Conservation (phyloP, 2,329 filamentous ascomycete species). For the Neoscytalidium dimidiatum region DNA sequence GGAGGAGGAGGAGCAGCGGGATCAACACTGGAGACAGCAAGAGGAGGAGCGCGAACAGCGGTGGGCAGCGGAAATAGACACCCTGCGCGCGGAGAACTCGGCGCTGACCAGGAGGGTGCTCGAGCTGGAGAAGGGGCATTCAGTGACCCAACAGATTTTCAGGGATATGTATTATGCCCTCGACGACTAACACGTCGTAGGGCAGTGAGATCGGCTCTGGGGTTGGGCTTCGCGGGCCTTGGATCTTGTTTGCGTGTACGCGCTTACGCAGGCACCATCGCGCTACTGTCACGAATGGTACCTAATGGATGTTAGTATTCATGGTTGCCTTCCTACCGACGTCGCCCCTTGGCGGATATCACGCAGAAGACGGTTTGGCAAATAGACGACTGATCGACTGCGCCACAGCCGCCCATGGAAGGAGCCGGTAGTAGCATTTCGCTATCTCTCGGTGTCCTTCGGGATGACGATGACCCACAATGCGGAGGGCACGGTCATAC, state of each 20-base stretch:
- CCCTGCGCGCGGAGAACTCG: not conserved
- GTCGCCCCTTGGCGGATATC: too few species aligned
- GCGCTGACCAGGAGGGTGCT: not conserved
- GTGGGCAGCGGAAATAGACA: not conserved
- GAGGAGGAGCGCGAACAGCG: not conserved
- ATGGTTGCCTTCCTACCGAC: too few species aligned
- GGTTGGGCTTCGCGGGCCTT: not conserved
- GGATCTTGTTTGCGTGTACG: not conserved
- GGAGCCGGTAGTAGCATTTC: too few species aligned
- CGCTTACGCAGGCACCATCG: not conserved
- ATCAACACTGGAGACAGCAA: not conserved
- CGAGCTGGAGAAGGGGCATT: constrained; percentile 8
- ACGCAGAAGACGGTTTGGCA: too few species aligned
- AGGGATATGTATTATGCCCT: constrained; percentile 11
- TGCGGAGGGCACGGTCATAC: too few species aligned
- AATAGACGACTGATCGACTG: too few species aligned
- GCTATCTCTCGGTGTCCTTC: too few species aligned
- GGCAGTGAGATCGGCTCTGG: not conserved
- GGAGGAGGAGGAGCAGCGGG: not conserved
- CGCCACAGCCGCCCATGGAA: too few species aligned
- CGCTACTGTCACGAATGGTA: not conserved
- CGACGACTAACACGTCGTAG: not conserved
- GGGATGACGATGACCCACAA: too few species aligned
- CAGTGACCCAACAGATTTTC: not conserved
- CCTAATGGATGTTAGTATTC: not conserved